These are phyloP conservation scores for Wallacemonas rigidus DNA, from an alignment of 208 protist genomes.

Conservation along the genomic window DNA sequence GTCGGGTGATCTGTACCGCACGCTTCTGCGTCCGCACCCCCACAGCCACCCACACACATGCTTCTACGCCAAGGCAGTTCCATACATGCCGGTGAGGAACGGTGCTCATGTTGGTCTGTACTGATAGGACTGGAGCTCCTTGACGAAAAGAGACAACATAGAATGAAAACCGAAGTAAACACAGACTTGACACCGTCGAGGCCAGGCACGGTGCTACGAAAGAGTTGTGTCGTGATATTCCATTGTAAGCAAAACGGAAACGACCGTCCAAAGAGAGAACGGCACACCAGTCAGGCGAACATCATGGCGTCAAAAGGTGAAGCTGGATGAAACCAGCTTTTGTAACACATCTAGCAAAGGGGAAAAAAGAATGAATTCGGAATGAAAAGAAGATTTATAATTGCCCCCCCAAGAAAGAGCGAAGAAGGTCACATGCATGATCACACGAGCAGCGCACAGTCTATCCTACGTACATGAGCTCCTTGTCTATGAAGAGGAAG, in stretches of 20 bases:
- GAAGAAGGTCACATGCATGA: background rate
- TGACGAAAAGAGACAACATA: no score
- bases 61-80: background rate
- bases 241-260: conserved; percentile 16
- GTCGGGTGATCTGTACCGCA: no score
- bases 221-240: background rate
- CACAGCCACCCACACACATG: conserved; percentile 3
- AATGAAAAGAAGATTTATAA: conserved; percentile 7
- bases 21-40: no score
- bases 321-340: background rate
- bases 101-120: no score
- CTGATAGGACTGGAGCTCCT: no score
- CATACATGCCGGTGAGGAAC: background rate
- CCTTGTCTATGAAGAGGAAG: background rate
- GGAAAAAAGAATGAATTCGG: conserved; percentile 21
- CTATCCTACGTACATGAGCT: background rate
- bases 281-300: conserved; percentile 14
- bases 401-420: conserved; percentile 14
- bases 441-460: background rate
- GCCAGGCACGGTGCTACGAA: background rate
- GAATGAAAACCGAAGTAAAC: no score
- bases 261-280: conserved; percentile 9
- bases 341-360: conserved; percentile 12
- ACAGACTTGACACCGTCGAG: background rate
- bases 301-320: background rate